Base-by-base conservation (phyloP, 1,284 basidiomycete genomes). In the Golubevia pallescens region DNA sequence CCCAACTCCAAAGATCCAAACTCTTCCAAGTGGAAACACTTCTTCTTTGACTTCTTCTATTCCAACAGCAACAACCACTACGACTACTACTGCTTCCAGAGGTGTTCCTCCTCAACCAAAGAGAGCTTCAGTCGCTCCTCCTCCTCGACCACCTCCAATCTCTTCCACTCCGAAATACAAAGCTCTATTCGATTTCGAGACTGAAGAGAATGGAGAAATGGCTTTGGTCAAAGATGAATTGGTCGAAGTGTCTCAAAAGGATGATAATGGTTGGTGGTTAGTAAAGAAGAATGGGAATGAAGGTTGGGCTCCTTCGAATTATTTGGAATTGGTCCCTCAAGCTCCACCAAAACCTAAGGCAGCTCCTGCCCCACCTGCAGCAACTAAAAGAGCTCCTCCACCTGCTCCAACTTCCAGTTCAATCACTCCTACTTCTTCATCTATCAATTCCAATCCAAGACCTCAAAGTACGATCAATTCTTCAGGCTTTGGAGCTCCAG, bases 281-380 rank as follows among this genome's bases (percentile, higher is more conserved):
- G 92, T 98, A 60, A 93, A 92, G 88, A 95, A 93, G 87, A 89
- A 89, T 64, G 90, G 89, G 0, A 86, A 88, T 21, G 94, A 98
- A 86, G 96, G 94, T 14, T 99, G 95, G 95, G 93, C 95, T 16
- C 96, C 96, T 1, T 92, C 92, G 71, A 97, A 97, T 86, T 97
- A 97, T 84, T 86, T 80, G 42, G 82, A 84, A 63, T 69, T 75
- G 10, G 69, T 82, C 32, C 74, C 74, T 1, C 71, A 77, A 34
- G 73, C 77, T 13, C 68, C 77, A 13, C 34, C 34, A 38, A 38
- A 38, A 38, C 34, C 34, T 5, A 38, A 38, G 10, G 5, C 34
- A 38, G 34, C 34, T 38, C 34, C 34, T 5, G 5, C 34, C 10
- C 34, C 34, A 5, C 34, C 34, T 5, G 34, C 34, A 10, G 34